These are phyloP conservation scores for Uronychia binucleata DNA, from an alignment of 73 alveolate species.

Conservation along the genomic window DNA sequence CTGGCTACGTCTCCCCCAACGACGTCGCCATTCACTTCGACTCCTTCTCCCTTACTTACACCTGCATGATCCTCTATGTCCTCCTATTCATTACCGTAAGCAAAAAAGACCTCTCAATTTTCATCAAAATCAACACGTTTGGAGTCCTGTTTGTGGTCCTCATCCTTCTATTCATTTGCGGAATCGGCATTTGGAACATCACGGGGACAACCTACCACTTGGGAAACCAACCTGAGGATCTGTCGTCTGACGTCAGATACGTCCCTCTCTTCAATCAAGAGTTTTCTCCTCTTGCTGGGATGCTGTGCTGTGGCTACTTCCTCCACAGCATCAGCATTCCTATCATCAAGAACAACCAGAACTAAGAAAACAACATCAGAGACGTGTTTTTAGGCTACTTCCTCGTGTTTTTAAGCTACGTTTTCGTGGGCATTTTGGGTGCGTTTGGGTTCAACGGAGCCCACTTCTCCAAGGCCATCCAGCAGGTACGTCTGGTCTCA, in stretches of 20 bases:
- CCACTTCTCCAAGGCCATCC: constrained; percentile 19
- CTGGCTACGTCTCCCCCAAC: constrained; percentile 9
- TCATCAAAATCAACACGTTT: constrained; percentile 64
- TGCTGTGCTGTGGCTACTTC: constrained; percentile 70
- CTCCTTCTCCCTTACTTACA: constrained; percentile 70
- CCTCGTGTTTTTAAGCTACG: constrained; percentile 68
- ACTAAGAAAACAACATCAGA: constrained; percentile 75
- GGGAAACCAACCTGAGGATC: constrained; percentile 40
- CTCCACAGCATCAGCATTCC: constrained; percentile 73
- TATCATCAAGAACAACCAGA: constrained; percentile 64
- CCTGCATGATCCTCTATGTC: constrained; percentile 50
- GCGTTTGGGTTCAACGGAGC: constrained; percentile 79
- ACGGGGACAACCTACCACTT: constrained; percentile 45
- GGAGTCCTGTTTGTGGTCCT: constrained; percentile 73
- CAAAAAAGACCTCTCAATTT: constrained; percentile 53
- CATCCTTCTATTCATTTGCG: constrained; percentile 55
- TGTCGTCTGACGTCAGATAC: constrained; percentile 42
- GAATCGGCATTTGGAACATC: constrained; percentile 47
- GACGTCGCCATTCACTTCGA: constrained; percentile 53
- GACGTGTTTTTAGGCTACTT: constrained; percentile 80
- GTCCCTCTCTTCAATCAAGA: constrained; percentile 57
- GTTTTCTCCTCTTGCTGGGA: constrained; percentile 66
- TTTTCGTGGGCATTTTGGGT: constrained; percentile 68
- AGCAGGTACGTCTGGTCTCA: constrained; percentile 1
- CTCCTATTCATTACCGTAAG: constrained; percentile 57